A percentile compares a stretch with the other conserved stretches of the same genome.
Conservation (phyloP, 352 stramenopile genomes). For the Pythium diclinum region DNA sequence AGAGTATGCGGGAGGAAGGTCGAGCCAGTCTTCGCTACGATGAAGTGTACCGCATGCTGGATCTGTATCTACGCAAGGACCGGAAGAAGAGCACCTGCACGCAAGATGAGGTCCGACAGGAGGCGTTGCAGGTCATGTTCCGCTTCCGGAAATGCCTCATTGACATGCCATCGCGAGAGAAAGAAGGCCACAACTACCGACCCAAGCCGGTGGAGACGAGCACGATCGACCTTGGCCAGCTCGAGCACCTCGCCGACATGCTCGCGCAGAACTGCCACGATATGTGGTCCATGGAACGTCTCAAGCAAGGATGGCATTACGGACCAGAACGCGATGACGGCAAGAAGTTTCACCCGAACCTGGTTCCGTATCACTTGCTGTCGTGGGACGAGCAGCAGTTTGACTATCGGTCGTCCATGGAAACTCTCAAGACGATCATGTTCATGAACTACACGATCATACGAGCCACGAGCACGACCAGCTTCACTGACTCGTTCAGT, state of each 20-base stretch:
- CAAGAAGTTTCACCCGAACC: conserved; percentile 74
- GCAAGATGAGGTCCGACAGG: conserved; percentile 67
- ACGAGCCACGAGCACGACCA: conserved; percentile 42
- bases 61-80: conserved; percentile 81
- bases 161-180: conserved; percentile 86
- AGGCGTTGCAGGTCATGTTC: conserved; percentile 86
- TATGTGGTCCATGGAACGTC: conserved; percentile 79
- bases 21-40: conserved; percentile 77
- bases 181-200: conserved; percentile 85
- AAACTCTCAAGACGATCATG: conserved; percentile 86
- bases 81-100: conserved; percentile 62
- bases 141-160: conserved; percentile 86
- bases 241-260: conserved; percentile 73
- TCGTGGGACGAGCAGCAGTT: conserved; percentile 80
- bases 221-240: conserved; percentile 61
- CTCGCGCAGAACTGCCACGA: conserved; percentile 84
- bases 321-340: conserved; percentile 66
- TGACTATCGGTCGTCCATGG: conserved; percentile 83
- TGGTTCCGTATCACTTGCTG: conserved; percentile 80
- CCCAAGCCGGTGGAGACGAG: conserved; percentile 84
- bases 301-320: conserved; percentile 85
- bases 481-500: conserved; percentile 62
- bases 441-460: conserved; percentile 87
- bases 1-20: conserved; percentile 68
- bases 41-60: conserved; percentile 82